These are phyloP conservation scores for Fomitopsis serialis DNA, from an alignment of 768 basidiomycete genomes.

Conservation along the genomic window DNA sequence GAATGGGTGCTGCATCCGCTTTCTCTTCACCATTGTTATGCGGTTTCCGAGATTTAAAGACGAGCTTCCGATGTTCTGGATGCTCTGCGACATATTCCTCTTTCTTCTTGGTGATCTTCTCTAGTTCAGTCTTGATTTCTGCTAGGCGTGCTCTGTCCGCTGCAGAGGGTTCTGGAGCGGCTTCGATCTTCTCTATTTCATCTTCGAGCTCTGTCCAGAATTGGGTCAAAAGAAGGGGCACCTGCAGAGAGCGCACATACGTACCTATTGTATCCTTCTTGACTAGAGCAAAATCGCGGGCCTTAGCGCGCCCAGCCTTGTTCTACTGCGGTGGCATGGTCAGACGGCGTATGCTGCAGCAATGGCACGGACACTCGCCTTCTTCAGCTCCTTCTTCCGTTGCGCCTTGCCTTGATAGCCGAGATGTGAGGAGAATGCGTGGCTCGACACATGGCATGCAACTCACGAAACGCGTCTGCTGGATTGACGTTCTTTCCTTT, in stretches of 20 bases:
- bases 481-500: constrained; percentile 88
- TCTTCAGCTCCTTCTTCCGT: constrained; percentile 93
- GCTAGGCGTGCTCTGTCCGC: constrained; percentile 64
- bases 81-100: constrained; percentile 90
- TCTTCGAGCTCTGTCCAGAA: constrained; percentile 63
- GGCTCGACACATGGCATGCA: neutral
- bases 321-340: constrained; percentile 62
- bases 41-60: constrained; percentile 57
- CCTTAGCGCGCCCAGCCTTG: constrained; percentile 77
- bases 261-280: constrained; percentile 90
- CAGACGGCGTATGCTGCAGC: constrained; percentile 7
- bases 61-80: constrained; percentile 84
- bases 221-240: neutral
- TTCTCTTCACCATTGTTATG: constrained; percentile 36
- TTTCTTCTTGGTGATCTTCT: constrained; percentile 80
- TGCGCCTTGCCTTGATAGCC: constrained; percentile 86
- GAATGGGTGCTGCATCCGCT: constrained; percentile 32
- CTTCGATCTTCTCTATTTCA: constrained; percentile 68
- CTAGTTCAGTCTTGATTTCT: constrained; percentile 71
- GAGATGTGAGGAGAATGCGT: neutral
- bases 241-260: constrained; percentile 8
- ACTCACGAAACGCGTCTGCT: constrained; percentile 88
- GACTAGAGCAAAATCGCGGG: constrained; percentile 83
- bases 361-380: constrained; percentile 45
- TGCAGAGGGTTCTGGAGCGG: constrained; percentile 33